Evolutionary conservation across 176 grass and related monocot species (phyloP).

Genomic region (Oryza glaberrima): DNA sequence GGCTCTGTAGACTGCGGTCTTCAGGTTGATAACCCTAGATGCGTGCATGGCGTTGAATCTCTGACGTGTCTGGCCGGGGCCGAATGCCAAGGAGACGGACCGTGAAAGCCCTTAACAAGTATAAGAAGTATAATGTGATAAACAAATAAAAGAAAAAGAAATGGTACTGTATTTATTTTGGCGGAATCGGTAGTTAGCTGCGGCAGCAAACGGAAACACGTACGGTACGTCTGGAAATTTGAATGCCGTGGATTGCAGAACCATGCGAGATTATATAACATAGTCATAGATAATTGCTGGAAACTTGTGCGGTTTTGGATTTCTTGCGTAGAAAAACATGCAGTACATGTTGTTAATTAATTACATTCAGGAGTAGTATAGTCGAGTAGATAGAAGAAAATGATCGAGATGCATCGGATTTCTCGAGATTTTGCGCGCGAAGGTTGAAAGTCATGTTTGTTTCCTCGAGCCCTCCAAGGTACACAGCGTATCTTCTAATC

Average conservation of each 20-base stretch:
- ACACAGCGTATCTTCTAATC: background rate
- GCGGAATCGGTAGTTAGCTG: conserved; percentile 27
- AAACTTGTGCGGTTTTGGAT: background rate
- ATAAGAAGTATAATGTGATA: too few species aligned
- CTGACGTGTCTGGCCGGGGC: too few species aligned
- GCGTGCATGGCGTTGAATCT: too few species aligned
- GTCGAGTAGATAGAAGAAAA: background rate
- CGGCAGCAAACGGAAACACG: background rate
- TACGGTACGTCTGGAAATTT: background rate
- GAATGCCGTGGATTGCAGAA: background rate
- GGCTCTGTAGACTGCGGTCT: too few species aligned
- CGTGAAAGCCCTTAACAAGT: too few species aligned
- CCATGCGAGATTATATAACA: background rate
- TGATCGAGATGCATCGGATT: background rate
- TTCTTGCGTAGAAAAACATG: background rate
- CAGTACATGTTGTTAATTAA: background rate
- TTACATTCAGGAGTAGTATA: too few species aligned
- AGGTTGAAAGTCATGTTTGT: background rate
- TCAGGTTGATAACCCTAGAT: too few species aligned
- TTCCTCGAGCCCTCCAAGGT: background rate
- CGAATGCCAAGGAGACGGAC: too few species aligned
- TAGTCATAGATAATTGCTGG: background rate
- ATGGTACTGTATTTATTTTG: background rate
- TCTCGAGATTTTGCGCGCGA: background rate
- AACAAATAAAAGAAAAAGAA: too few species aligned